phyloP scores from a whole-genome alignment of 352 stramenopile genomes.

The Thraustochytrium striatum region DNA sequence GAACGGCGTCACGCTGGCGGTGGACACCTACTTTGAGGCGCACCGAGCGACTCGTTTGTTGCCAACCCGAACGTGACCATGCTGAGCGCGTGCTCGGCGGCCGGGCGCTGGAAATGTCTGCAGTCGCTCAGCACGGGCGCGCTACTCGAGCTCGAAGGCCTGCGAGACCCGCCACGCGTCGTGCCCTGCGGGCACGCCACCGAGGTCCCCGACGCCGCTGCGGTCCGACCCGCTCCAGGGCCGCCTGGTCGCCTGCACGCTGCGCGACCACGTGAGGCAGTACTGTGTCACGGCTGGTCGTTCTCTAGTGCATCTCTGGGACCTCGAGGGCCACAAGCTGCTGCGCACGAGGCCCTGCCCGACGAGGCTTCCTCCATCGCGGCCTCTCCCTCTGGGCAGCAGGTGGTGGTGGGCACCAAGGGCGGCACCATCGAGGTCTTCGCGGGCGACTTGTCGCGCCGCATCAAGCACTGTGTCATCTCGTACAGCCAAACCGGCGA shows the following conservation, averaged over 20 bases:
- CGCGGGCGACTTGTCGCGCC: background rate
- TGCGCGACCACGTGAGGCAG: no score
- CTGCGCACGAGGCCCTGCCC: background rate
- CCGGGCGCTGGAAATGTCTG: background rate
- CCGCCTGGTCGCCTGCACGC: no score
- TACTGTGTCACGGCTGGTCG: no score
- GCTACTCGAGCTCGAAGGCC: background rate
- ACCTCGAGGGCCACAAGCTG: background rate
- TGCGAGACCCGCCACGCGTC: background rate
- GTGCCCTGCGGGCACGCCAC: background rate
- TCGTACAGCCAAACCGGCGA: constrained; percentile 4
- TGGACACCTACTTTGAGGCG: background rate
- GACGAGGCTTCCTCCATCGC: constrained; percentile 3
- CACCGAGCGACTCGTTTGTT: background rate
- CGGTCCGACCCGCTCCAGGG: no score
- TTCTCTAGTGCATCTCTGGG: background rate
- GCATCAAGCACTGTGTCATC: background rate
- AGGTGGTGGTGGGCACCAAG: constrained; percentile 2
- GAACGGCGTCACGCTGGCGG: background rate
- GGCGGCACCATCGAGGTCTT: background rate
- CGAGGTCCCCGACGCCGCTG: no score
- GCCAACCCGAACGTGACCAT: background rate
- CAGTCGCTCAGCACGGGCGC: background rate
- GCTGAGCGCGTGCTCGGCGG: background rate
- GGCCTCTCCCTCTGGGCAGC: background rate